Evolutionary conservation across 1,139 yeast genomes (phyloP).

Genomic region (Taphrina pruni): DNA sequence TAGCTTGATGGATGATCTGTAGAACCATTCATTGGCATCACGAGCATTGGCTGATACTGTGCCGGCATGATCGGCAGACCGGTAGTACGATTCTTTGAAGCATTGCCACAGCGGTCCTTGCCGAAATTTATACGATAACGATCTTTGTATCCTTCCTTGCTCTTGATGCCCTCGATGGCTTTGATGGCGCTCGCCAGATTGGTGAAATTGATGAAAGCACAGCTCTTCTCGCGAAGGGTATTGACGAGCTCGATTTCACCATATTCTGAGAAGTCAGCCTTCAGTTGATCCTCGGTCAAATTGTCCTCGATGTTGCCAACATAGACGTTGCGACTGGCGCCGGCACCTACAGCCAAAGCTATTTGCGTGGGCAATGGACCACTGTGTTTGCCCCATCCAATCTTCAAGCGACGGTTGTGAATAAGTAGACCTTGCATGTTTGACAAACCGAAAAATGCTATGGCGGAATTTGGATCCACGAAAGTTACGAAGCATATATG

Average conservation of each 20-base stretch:
- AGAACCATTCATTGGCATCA: neutral
- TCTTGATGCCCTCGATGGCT: constrained; percentile 73
- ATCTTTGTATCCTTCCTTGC: constrained; percentile 54
- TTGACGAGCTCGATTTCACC: constrained; percentile 97
- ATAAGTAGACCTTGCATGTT: constrained; percentile 80
- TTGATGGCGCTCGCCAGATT: constrained; percentile 84
- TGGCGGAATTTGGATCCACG: constrained; percentile 89
- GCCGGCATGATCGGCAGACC: constrained; percentile 8
- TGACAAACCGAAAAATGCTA: constrained; percentile 88
- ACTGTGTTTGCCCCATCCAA: constrained; percentile 96
- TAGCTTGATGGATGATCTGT: constrained; percentile 4
- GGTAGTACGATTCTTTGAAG: constrained; percentile 8
- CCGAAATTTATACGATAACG: constrained; percentile 80
- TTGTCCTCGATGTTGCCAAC: constrained; percentile 72
- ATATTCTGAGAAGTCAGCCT: constrained; percentile 75
- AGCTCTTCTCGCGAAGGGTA: constrained; percentile 77
- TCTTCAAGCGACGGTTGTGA: constrained; percentile 78
- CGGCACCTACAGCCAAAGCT: constrained; percentile 85
- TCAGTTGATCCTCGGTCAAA: constrained; percentile 65
- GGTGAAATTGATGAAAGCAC: constrained; percentile 92
- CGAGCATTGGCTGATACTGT: constrained; percentile 15
- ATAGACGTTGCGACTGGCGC: constrained; percentile 90
- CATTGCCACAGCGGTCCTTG: constrained; percentile 73
- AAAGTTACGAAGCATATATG: constrained; percentile 93
- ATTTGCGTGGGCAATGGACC: constrained; percentile 86